Percentiles rank a stretch among this genome's conserved stretches.
These are phyloP conservation scores for Aspergillus jensenii DNA, from an alignment of 2,329 filamentous ascomycete genomes.

Conservation along the genomic window DNA sequence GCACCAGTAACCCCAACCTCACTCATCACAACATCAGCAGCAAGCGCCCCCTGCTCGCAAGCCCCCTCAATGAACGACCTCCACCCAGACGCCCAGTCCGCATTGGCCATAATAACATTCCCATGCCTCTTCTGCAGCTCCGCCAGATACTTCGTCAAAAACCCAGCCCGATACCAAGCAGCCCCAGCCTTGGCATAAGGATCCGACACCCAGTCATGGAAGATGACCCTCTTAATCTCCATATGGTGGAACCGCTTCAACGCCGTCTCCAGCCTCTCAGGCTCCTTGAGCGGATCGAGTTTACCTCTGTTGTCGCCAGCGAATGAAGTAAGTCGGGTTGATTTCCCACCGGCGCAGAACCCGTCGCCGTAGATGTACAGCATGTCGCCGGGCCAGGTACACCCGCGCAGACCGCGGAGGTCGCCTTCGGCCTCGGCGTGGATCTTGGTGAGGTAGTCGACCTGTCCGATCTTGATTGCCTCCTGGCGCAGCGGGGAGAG, in stretches of 20 bases:
- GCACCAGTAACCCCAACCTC: too few relatives aligned
- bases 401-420: background rate
- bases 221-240: too few relatives aligned
- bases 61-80: slow-evolving; percentile 35
- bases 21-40: background rate
- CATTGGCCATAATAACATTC: slow-evolving; percentile 23
- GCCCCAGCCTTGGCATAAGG: too few relatives aligned
- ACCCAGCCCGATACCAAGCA: too few relatives aligned
- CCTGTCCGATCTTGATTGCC: slow-evolving; percentile 23
- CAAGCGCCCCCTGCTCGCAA: slow-evolving; percentile 27
- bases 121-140: too few relatives aligned
- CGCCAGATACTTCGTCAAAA: too few relatives aligned
- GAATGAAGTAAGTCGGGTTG: background rate
- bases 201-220: too few relatives aligned
- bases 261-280: too few relatives aligned
- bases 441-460: slow-evolving; percentile 27
- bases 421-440: slow-evolving; percentile 13
- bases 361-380: background rate
- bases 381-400: background rate
- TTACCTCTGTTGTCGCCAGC: slow-evolving; percentile 22
- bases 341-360: slow-evolving; percentile 6
- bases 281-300: too few relatives aligned
- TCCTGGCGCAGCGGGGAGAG: slow-evolving; percentile 15
- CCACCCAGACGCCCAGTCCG: slow-evolving; percentile 37
- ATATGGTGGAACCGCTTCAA: too few relatives aligned